Evolutionary conservation across 257 asterid genomes (phyloP), one percentile per base, ranked within the genome.

Genomic region (Salvia hispanica): DNA sequence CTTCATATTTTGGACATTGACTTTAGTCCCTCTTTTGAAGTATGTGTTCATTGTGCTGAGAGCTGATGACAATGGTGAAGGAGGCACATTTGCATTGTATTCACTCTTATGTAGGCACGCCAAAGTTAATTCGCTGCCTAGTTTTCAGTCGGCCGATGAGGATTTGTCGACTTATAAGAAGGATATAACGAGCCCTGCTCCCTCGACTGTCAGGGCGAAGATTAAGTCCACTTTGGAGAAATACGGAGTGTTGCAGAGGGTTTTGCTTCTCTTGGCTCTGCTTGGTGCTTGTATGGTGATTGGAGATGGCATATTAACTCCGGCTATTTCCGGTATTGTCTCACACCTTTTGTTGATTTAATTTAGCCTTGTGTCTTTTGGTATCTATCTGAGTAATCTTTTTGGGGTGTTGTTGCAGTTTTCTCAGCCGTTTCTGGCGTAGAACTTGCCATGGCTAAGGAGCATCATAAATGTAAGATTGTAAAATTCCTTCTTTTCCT

Each of bases 261-360:
- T 82, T 75, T 78, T 91, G 80, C 88, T 91, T 67, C 39, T 88
- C 7, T 77, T 91, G 89, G 92, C 97, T 74, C 73, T 91, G 47
- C 69, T 91, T 67, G 97, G 97, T 61, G 97, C 97, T 86, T 91
- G 97, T 91, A 91, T 91, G 97, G 97, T 91, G 70, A 91, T 91
- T 74, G 97, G 97, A 34, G 97, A 91, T 76, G 97, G 97, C 64
- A 85, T 91, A 60, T 83, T 91, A 64, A 83, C 96, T 14, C 97
- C 97, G 9, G 83, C 97, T 3, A 78, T 91, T 77, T 91, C 97
- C 39, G 97, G 97, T 91, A 75, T 13, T 58, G 42, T 21, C 39
- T 15, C 11, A 5, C 33, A 11, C 60, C 10, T 62, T 3, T 45
- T 50, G 43, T 50, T 67, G 28, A 36, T 67, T 59, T 57, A 33